phyloP scores from a whole-genome alignment of 2,329 filamentous ascomycete genomes.

The Tolypocladium album region DNA sequence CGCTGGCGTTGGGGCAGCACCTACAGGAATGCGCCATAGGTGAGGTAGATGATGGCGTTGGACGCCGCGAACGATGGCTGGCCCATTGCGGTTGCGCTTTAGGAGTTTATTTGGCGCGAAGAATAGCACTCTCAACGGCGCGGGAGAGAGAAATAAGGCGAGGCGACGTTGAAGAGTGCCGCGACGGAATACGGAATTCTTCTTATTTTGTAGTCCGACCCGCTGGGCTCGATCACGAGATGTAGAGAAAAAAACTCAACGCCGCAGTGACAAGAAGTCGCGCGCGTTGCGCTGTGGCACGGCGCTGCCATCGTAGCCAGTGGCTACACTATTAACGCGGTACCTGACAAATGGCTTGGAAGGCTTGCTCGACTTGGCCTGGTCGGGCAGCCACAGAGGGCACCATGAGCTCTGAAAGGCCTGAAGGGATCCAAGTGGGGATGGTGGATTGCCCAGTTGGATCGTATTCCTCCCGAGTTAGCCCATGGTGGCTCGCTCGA shows the following conservation, averaged over 20 bases:
- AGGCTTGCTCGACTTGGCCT: neutral
- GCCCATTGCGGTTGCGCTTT: conserved; percentile 51
- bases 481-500: neutral
- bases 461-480: neutral
- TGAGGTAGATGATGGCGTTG: conserved; percentile 74
- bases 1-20: conserved; percentile 13
- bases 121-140: neutral
- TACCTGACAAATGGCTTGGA: neutral
- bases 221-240: neutral
- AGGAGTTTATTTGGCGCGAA: neutral
- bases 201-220: neutral
- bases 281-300: neutral
- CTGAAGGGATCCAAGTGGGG: neutral
- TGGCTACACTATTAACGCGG: neutral
- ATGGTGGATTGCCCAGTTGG: neutral
- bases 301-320: neutral
- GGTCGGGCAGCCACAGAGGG: neutral
- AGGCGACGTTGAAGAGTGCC: neutral
- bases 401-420: neutral
- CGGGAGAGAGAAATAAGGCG: neutral
- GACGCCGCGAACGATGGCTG: conserved; percentile 65
- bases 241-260: neutral
- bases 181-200: neutral
- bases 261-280: neutral
- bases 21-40: conserved; percentile 69